Evolutionary conservation across 2,329 filamentous ascomycete genomes (phyloP).

Genomic region (Nakataea oryzae): DNA sequence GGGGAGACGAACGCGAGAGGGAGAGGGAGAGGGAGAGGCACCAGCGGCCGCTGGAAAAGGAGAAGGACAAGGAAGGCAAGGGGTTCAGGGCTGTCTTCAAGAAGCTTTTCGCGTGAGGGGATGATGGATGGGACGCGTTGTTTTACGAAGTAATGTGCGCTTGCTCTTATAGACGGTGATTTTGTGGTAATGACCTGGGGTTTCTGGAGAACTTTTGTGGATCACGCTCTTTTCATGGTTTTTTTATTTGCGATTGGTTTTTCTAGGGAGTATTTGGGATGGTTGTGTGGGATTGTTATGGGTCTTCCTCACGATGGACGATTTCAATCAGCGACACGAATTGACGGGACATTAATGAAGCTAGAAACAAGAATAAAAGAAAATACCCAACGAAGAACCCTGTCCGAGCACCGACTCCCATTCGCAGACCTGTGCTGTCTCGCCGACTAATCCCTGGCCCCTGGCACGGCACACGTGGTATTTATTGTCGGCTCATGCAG

Average conservation of each 20-base stretch:
- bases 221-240: not conserved
- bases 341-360: not conserved
- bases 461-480: too few species aligned
- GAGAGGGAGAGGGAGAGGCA: not conserved
- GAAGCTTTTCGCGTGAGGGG: conserved; percentile 6
- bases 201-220: too few species aligned
- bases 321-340: too few species aligned
- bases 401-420: not conserved
- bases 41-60: conserved; percentile 1
- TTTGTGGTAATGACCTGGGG: not conserved
- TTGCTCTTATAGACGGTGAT: too few species aligned
- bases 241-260: not conserved
- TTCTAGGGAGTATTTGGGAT: too few species aligned
- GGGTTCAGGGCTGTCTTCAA: conserved; percentile 10
- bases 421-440: too few species aligned
- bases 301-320: not conserved
- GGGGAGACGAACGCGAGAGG: not conserved
- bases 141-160: not conserved
- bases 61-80: conserved; percentile 1
- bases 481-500: too few species aligned
- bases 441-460: too few species aligned
- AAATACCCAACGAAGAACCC: not conserved
- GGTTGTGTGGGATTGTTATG: not conserved
- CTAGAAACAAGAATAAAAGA: too few species aligned
- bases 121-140: too few species aligned